These are phyloP conservation scores for Strigomonas culicis DNA, from an alignment of 208 protist species.

Conservation along the genomic window DNA sequence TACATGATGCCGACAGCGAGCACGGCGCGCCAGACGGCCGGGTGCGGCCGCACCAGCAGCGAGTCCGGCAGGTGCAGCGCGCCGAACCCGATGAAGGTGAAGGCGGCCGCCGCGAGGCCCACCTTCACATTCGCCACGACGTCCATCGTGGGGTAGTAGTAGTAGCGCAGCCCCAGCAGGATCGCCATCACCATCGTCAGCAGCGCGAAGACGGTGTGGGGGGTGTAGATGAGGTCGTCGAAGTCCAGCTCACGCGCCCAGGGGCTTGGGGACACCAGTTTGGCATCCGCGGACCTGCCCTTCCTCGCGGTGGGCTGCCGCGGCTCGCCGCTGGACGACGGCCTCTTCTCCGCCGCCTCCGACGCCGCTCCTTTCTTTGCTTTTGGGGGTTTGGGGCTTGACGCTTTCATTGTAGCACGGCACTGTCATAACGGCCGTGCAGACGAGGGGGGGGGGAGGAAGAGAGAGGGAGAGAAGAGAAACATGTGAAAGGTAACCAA, in stretches of 20 bases:
- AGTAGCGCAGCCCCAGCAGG: constrained; percentile 57
- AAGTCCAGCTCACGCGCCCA: constrained; percentile 58
- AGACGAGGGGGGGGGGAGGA: not conserved
- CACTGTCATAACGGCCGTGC: not conserved
- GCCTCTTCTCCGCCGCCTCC: not conserved
- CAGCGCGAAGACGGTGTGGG: constrained; percentile 59
- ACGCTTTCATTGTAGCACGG: not conserved
- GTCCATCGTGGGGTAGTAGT: constrained; percentile 41
- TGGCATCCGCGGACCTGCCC: constrained; percentile 1
- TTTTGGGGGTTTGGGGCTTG: not conserved
- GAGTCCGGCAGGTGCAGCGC: constrained; percentile 91
- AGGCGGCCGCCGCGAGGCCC: constrained; percentile 52
- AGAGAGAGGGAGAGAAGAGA: not conserved
- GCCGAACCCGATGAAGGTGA: constrained; percentile 90
- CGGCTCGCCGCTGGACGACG: not conserved
- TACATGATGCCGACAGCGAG: constrained; percentile 92
- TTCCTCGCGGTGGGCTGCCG: not conserved
- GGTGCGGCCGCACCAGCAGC: constrained; percentile 94
- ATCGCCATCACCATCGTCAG: constrained; percentile 38
- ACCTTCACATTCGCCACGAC: constrained; percentile 56
- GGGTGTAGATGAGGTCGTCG: constrained; percentile 47
- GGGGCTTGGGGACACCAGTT: constrained; percentile 31
- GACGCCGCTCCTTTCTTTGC: not conserved
- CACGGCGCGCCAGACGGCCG: constrained; percentile 92
- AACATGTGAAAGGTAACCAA: not conserved